Evolutionary conservation across 768 basidiomycete species (phyloP), one percentile per base, ranked within the genome.

Genomic region (Russula griseocarnosa): DNA sequence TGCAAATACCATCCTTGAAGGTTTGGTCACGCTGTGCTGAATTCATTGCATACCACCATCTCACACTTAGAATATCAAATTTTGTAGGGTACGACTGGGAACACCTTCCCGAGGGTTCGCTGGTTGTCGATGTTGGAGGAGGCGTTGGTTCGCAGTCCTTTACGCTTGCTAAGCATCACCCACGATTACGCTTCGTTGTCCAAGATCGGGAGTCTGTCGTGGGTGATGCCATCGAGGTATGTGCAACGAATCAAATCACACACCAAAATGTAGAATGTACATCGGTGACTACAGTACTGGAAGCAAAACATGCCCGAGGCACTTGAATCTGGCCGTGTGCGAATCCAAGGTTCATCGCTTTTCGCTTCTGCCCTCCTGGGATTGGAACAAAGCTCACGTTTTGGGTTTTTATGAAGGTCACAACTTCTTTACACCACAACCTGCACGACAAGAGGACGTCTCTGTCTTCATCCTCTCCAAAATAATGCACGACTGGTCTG

Each of bases 401-500:
- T 32, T 4, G 20, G 6, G 14, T 24, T 8, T 8, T 11, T 22
- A 0, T n/a, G 6, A 32, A 61, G 60, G 0, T 2, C 60, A 61
- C 1, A 47, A 38, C 26, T 61, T 61, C 54, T 61, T 61, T 16
- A 46, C 55, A 8, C 53, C 54, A 8, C 60, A 61, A 22, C 22
- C 18, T 18, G 13, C 24, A 18, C 10, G 24, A 34, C n/a, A 55
- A 32, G 46, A 42, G 20, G 58, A 44, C 9, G 54, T 61, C 18
- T 36, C 60, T 3, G 60, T 61, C 34, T 61, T 47, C 34, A 36
- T 61, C 5, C 8, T 61, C 5, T 7, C 24, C 34, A 40, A 18
- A 16, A 26, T 61, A 2, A 18, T 61, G 0, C 60, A 61, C 46
- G 53, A 61, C 61, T 77, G 75, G 76, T 62, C 76, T 0, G 76